Conservation (phyloP, 2,329 filamentous ascomycete genomes). For the Fusarium citri region DNA sequence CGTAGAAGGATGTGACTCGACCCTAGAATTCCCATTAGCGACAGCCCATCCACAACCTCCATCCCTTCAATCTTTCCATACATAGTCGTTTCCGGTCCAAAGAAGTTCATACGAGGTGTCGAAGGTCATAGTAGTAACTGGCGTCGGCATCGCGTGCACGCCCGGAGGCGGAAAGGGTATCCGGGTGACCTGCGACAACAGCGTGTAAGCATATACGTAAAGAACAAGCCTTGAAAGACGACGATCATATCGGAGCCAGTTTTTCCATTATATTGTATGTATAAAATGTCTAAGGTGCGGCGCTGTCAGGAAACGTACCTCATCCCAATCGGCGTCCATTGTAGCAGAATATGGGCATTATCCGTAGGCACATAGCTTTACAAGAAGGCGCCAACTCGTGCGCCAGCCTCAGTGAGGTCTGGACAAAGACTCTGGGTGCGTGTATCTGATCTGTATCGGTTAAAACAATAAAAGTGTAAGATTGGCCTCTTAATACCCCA, state of each 20-base stretch:
- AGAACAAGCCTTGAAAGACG: neutral
- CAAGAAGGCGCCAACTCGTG: slow-evolving; percentile 18
- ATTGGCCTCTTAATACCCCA: neutral
- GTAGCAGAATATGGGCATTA: slow-evolving; percentile 54
- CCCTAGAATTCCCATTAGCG: slow-evolving; percentile 67
- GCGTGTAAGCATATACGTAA: slow-evolving; percentile 21
- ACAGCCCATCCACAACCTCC: neutral
- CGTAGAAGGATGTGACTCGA: slow-evolving; percentile 88
- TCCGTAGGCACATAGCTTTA: slow-evolving; percentile 51
- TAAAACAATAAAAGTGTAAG: neutral
- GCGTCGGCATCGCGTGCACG: slow-evolving; percentile 75
- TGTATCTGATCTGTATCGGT: neutral
- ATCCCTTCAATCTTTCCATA: slow-evolving; percentile 57
- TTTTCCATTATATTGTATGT: neutral
- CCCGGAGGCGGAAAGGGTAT: slow-evolving; percentile 83
- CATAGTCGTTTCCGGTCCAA: slow-evolving; percentile 93
- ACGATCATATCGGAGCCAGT: neutral
- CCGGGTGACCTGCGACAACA: slow-evolving; percentile 73
- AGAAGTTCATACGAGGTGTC: slow-evolving; percentile 90
- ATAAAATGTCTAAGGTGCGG: neutral
- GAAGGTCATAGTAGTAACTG: slow-evolving; percentile 85
- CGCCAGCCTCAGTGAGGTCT: slow-evolving; percentile 24
- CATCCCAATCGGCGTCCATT: slow-evolving; percentile 77
- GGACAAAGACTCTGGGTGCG: neutral
- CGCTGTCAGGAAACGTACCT: slow-evolving; percentile 59